phyloP scores from a whole-genome alignment of 495 filamentous ascomycete genomes.

The Penicillium psychrofluorescens region DNA sequence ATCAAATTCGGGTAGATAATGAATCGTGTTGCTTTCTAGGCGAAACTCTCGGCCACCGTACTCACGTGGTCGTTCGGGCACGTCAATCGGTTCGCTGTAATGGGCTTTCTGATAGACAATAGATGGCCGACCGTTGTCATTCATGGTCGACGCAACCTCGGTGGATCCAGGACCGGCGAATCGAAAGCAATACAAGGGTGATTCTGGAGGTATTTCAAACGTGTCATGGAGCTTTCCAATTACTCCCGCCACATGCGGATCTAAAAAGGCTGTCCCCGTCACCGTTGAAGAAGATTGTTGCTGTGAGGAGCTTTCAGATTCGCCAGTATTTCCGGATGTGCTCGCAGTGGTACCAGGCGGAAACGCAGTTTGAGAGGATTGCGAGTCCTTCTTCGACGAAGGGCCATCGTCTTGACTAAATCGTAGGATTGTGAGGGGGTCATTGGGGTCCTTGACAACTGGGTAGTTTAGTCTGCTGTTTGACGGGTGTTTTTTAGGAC shows the following conservation, averaged over 20 bases:
- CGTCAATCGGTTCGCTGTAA: constrained; percentile 81
- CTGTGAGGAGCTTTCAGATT: constrained; percentile 9
- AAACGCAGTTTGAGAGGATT: constrained; percentile 6
- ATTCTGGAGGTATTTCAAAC: constrained; percentile 21
- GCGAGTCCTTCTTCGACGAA: constrained; percentile 30
- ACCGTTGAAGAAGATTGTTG: constrained; percentile 17
- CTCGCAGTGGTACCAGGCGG: constrained; percentile 4
- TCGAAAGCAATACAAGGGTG: constrained; percentile 17
- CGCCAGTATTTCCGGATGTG: constrained; percentile 2
- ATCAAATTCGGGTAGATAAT: constrained; percentile 77
- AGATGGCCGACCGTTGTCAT: constrained; percentile 33
- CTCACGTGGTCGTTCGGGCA: constrained; percentile 69
- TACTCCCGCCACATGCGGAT: constrained; percentile 18
- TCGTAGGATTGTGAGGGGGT: constrained; percentile 54
- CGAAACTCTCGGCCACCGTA: constrained; percentile 88
- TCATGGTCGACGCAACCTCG: constrained; percentile 22
- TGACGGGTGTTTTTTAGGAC: constrained; percentile 14
- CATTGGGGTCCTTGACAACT: constrained; percentile 72
- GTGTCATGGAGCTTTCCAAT: constrained; percentile 14
- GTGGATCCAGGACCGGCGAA: constrained; percentile 17
- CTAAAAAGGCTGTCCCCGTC: constrained; percentile 1
- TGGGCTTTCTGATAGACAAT: constrained; percentile 80
- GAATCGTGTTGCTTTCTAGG: constrained; percentile 63
- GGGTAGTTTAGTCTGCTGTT: constrained; percentile 52
- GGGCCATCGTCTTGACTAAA: constrained; percentile 57